phyloP scores from a whole-genome alignment of 1,284 basidiomycete species.

The Tilletia caries region DNA sequence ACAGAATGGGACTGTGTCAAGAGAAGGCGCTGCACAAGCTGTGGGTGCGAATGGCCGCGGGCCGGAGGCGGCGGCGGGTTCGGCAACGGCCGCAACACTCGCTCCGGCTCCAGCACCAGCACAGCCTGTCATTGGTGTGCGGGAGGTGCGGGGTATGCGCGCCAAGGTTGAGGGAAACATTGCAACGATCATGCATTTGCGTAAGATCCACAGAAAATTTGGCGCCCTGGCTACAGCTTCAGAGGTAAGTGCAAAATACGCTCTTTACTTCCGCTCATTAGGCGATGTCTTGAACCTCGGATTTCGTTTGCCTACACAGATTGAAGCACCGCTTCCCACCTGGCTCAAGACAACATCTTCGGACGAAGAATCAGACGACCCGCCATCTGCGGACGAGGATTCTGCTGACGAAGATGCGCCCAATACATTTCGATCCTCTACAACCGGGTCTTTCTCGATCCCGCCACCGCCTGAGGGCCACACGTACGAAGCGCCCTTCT shows the following conservation, averaged over 20 bases:
- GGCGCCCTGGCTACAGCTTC: conserved; percentile 28
- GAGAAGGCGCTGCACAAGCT: not conserved
- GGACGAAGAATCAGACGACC: conserved; percentile 40
- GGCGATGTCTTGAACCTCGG: no score
- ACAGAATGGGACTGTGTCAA: not conserved
- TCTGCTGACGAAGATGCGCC: conserved; percentile 16
- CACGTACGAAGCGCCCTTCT: not conserved
- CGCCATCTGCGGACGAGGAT: conserved; percentile 33
- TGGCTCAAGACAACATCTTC: conserved; percentile 37
- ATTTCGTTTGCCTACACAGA: conserved; percentile 17
- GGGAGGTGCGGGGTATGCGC: conserved; percentile 25
- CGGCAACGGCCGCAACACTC: not conserved
- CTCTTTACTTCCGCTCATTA: no score
- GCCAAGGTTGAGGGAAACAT: conserved; percentile 43
- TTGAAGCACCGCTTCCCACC: conserved; percentile 46
- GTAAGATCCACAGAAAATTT: conserved; percentile 45
- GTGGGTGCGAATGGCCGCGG: not conserved
- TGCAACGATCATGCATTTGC: conserved; percentile 40
- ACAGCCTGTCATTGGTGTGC: not conserved
- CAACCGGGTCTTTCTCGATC: not conserved
- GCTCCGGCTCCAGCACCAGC: not conserved
- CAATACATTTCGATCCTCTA: not conserved
- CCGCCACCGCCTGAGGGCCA: not conserved
- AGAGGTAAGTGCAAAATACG: not conserved
- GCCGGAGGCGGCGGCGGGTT: not conserved